Evolutionary conservation across 352 stramenopile genomes (phyloP), one percentile per base, ranked within the genome.

Genomic region (Globisporangium ultimum): DNA sequence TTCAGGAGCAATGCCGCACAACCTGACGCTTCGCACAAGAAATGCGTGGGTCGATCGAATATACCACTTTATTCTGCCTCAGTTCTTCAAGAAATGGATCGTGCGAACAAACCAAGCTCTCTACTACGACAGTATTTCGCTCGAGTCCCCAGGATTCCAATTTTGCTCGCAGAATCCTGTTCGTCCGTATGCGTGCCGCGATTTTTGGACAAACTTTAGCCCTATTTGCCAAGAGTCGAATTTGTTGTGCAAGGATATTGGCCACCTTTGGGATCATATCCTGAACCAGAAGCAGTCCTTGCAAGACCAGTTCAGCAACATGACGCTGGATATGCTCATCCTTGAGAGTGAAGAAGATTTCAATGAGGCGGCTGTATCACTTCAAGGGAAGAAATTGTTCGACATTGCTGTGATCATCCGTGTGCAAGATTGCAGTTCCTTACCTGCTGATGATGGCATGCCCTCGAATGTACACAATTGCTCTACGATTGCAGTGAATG

Each of bases 141-240:
- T 57, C 11, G 21, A 34, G 14, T 57, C 38, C 32, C 38, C 52
- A 48, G 38, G 3, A 12, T 57, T 57, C 52, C 32, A 40, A 21
- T 22, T 57, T 36, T 57, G 21, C 52, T 41, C 36, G 20, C 34
- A 47, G 38, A 57, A n/a, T 46, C 32, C 14, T 21, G 10, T 55
- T 48, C 45, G 36, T 7, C 32, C 55, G 10, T 60, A 47, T 60
- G 55, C 55, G 6, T 60, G 55, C 63, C 89, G 63, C 15, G 80
- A 88, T 6, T 81, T 81, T 17, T 89, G 66, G 41, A 94, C 49
- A 48, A 90, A 92, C 68, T 91, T 94, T 15, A 80, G 36, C 10
- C 53, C 12, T 2, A 32, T 24, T 20, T 57, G 38, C 15, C 10
- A 41, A 48, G 46, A 63, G 6, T 24, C 49, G 4, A 11, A 67